These are phyloP conservation scores for Arthrobotrys entomopaga DNA, from an alignment of 2,329 filamentous ascomycete genomes.

Conservation along the genomic window DNA sequence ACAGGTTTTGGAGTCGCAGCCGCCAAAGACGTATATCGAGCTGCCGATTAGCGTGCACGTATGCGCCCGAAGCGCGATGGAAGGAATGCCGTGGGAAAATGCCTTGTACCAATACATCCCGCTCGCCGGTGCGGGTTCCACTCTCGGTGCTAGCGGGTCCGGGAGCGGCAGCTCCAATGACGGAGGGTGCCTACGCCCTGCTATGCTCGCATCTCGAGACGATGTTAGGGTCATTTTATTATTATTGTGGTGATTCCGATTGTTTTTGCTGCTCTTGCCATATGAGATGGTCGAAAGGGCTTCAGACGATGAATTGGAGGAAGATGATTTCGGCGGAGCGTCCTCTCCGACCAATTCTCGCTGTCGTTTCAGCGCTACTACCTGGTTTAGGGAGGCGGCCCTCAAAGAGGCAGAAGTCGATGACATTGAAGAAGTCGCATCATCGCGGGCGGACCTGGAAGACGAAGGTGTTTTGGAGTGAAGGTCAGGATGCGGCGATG, in stretches of 20 bases:
- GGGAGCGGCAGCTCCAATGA: conserved; percentile 58
- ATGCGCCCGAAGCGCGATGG: conserved; percentile 73
- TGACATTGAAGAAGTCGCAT: conserved; percentile 49
- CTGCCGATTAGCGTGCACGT: conserved; percentile 74
- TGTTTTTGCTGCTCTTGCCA: conserved; percentile 39
- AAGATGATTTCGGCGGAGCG: conserved; percentile 51
- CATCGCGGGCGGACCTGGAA: conserved; percentile 49
- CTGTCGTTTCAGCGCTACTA: conserved; percentile 51
- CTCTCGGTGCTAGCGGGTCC: conserved; percentile 66
- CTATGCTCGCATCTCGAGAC: conserved; percentile 50
- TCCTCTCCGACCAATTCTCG: conserved; percentile 41
- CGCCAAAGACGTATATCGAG: conserved; percentile 75
- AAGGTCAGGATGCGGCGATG: conserved; percentile 42
- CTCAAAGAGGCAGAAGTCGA: conserved; percentile 53
- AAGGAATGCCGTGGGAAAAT: conserved; percentile 71
- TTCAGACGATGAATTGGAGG: conserved; percentile 52
- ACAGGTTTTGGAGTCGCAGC: conserved; percentile 73
- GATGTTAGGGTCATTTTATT: conserved; percentile 52
- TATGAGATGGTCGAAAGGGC: conserved; percentile 41
- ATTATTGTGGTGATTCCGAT: conserved; percentile 37
- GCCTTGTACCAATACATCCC: conserved; percentile 79
- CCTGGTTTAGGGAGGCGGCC: conserved; percentile 52
- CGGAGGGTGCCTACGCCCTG: conserved; percentile 55
- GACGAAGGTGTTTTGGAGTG: conserved; percentile 47
- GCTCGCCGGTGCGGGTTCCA: conserved; percentile 72